Base-by-base conservation (phyloP, 139 green algal species). In the Coelastrella sp. region DNA sequence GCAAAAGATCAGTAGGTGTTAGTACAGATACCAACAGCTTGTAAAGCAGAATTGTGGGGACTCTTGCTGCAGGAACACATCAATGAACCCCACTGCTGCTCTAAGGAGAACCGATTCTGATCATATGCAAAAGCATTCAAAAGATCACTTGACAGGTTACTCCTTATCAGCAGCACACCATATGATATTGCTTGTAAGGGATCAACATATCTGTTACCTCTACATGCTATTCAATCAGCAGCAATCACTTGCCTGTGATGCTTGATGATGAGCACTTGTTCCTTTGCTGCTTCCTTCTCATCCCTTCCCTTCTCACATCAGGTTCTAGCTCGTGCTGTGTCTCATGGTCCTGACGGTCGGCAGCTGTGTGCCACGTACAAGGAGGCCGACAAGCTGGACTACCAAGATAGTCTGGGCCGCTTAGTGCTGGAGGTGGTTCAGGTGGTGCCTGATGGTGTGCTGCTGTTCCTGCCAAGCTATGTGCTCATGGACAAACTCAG, bases 401-500 rank as follows among this genome's bases (percentile, higher is more conserved):
- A 93, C 60, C 91, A 95, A 81, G 94, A 97, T 66, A 81, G 85
- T 2, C 77, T 96, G 35, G 93, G 91, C 8, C 32, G 89, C 23
- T 75, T 83, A 19, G 41, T 98, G 62, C 60, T 96, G 81, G 37
- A 86, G 34, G 81, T 89, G 23, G 88, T 60, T 23, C 48, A 73
- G 35, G 73, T 77, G 5, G 79, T 98, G 40, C 97, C 97, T 21
- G 94, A 96, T 81, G 97, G 97, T 30, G 84, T 99, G 78, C 94
- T 99, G 67, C 81, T 98, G 32, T 99, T 99, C 90, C 75, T 99
- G 38, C 91, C 97, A 35, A 95, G 87, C 80, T 99, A 98, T 90
- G 78, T 81, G 45, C 85, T 97, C 62, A 78, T 99, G 79, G 93
- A 99, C 67, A 92, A 90, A 34, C 90, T 98, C 6, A 74, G 59